A percentile compares a stretch with the other conserved stretches of the same genome.
These are phyloP conservation scores for Lavandula angustifolia DNA, from an alignment of 257 asterid species.

Conservation along the genomic window DNA sequence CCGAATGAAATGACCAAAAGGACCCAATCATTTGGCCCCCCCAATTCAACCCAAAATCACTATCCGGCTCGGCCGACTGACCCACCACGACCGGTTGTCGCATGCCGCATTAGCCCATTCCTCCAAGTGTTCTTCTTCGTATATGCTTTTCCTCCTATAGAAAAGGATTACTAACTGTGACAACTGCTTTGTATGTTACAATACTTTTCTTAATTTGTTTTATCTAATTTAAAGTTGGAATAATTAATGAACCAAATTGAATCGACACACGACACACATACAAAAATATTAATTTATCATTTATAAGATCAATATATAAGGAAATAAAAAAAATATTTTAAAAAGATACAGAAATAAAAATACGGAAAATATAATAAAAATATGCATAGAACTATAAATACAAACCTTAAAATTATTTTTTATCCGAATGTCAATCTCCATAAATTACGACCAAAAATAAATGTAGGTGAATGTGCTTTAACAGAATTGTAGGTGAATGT, in stretches of 20 bases:
- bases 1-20: neutral
- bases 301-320: no score
- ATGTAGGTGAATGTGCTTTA: neutral
- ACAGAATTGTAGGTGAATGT: constrained; percentile 10
- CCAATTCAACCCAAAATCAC: constrained; percentile 5
- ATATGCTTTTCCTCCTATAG: neutral
- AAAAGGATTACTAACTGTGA: neutral
- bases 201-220: no score
- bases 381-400: no score
- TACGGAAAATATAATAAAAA: no score
- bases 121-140: constrained; percentile 48
- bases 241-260: neutral
- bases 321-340: no score
- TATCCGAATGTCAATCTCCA: neutral
- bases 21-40: constrained; percentile 1
- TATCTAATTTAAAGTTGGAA: no score
- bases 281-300: no score
- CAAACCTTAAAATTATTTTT: no score
- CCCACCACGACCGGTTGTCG: constrained; percentile 74
- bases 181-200: neutral
- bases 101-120: constrained; percentile 54
- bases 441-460: neutral
- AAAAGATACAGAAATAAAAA: no score
- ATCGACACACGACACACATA: no score
- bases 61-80: constrained; percentile 17